These are phyloP conservation scores for Eucalyptus victrix DNA, from an alignment of 345 rosid genomes.

Conservation along the genomic window DNA sequence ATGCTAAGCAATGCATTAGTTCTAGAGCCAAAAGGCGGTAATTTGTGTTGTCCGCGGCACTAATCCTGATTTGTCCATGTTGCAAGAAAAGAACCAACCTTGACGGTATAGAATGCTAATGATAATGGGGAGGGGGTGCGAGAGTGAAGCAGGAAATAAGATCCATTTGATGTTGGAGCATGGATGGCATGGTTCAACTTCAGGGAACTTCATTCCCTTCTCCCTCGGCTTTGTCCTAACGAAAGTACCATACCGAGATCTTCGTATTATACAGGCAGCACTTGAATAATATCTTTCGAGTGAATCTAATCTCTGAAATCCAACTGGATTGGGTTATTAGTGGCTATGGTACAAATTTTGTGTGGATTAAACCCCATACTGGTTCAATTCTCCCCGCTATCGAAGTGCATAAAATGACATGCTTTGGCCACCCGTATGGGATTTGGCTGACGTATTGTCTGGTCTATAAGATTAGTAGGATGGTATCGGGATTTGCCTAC, in stretches of 20 bases:
- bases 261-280: background rate
- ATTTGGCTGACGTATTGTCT: background rate
- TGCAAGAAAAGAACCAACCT: background rate
- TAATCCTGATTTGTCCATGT: background rate
- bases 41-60: background rate
- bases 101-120: background rate
- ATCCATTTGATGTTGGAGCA: background rate
- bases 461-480: background rate
- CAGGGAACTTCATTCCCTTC: background rate
- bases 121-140: background rate
- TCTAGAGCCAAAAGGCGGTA: background rate
- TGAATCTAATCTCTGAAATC: background rate
- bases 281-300: background rate
- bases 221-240: background rate
- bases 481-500: background rate
- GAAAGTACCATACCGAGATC: background rate
- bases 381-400: background rate
- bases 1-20: background rate
- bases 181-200: background rate
- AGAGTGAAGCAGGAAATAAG: background rate
- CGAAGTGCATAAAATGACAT: background rate
- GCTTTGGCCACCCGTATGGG: background rate
- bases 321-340: background rate
- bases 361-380: background rate
- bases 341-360: background rate